Evolutionary conservation across 75 land plant species (phyloP).

Genomic region (Gnetum montanum): DNA sequence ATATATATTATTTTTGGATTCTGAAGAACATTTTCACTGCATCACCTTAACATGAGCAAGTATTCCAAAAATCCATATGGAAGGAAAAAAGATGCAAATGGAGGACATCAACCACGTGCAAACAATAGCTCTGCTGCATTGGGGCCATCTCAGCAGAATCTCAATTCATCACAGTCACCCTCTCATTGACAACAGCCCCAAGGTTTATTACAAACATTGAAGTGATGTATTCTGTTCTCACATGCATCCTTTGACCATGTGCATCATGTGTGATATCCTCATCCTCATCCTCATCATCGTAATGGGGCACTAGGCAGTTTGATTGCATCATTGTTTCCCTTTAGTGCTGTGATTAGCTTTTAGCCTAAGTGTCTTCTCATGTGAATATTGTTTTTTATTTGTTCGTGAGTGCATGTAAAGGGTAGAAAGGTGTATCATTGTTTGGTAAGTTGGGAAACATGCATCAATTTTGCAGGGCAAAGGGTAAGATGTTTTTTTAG

Average conservation of each 20-base stretch:
- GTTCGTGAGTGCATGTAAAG: constrained; percentile 7
- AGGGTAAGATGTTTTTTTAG: too few species aligned
- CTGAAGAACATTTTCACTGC: not conserved
- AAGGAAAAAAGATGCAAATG: constrained; percentile 23
- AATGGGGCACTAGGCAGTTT: constrained; percentile 18
- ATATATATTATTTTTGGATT: not conserved
- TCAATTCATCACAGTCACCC: not conserved
- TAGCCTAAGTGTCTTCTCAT: constrained; percentile 4
- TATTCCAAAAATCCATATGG: constrained; percentile 50
- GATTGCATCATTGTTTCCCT: constrained; percentile 10
- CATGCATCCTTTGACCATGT: constrained; percentile 11
- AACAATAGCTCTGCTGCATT: constrained; percentile 10
- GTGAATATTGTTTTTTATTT: constrained; percentile 7
- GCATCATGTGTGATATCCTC: constrained; percentile 8
- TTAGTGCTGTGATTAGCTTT: constrained; percentile 8
- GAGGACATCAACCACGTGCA: constrained; percentile 1
- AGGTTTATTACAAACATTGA: constrained; percentile 1
- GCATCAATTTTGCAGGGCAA: constrained; percentile 15
- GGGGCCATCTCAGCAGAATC: constrained; percentile 4
- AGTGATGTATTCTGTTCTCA: constrained; percentile 15
- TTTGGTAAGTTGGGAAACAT: constrained; percentile 5
- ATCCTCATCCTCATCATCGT: constrained; percentile 14
- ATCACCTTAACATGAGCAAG: constrained; percentile 9
- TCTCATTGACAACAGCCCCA: not conserved
- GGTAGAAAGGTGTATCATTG: not conserved